Evolutionary conservation across 2,329 filamentous ascomycete species (phyloP).

Genomic region (Diaporthe sp.): DNA sequence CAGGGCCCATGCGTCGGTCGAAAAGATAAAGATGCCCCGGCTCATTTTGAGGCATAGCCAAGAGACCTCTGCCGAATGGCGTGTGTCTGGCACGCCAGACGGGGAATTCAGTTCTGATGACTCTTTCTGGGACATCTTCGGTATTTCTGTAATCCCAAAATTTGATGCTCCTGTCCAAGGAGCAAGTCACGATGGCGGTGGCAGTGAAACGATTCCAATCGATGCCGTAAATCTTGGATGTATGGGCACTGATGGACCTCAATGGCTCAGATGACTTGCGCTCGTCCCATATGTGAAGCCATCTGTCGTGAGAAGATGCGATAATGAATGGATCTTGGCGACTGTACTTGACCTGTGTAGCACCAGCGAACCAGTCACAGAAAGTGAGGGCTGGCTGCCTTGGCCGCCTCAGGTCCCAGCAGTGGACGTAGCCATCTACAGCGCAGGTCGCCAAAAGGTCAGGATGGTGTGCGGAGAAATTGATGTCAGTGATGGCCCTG

Average conservation of each 20-base stretch:
- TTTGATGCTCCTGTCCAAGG: slow-evolving; percentile 91
- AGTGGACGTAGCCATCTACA: slow-evolving; percentile 92
- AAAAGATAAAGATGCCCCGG: slow-evolving; percentile 89
- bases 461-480: slow-evolving; percentile 93
- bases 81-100: slow-evolving; percentile 94
- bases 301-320: slow-evolving; percentile 90
- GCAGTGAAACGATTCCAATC: slow-evolving; percentile 89
- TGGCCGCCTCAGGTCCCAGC: slow-evolving; percentile 87
- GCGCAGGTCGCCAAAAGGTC: slow-evolving; percentile 91
- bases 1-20: slow-evolving; percentile 68
- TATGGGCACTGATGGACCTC: slow-evolving; percentile 87
- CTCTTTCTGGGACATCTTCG: slow-evolving; percentile 76
- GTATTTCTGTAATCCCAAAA: slow-evolving; percentile 85
- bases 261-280: slow-evolving; percentile 83
- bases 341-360: slow-evolving; percentile 96
- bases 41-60: slow-evolving; percentile 93
- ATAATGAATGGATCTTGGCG: slow-evolving; percentile 87
- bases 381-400: slow-evolving; percentile 82
- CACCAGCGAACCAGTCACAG: slow-evolving; percentile 93
- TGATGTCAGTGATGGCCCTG: slow-evolving; percentile 94
- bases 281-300: slow-evolving; percentile 91
- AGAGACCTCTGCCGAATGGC: slow-evolving; percentile 85
- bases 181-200: slow-evolving; percentile 85
- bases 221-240: slow-evolving; percentile 93
- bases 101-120: slow-evolving; percentile 86